phyloP scores from a whole-genome alignment of 2,329 filamentous ascomycete species.

The Colletotrichum liaoningense region DNA sequence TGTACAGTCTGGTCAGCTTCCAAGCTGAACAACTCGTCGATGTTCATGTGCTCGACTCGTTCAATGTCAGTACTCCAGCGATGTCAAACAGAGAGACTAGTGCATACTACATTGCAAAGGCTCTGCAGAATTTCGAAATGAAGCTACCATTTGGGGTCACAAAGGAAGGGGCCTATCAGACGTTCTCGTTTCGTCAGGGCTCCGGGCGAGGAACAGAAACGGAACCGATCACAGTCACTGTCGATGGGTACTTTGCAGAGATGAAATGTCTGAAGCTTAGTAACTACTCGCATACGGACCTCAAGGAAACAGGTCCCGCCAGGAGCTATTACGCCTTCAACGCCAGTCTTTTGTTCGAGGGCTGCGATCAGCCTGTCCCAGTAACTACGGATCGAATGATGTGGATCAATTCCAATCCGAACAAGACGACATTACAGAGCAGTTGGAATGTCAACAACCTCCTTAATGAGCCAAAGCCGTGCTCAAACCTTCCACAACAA shows the following conservation, averaged over 20 bases:
- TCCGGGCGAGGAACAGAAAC: not conserved
- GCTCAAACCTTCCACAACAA: conserved; percentile 13
- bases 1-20: conserved; percentile 4
- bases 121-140: conserved; percentile 21
- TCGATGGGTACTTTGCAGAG: conserved; percentile 6
- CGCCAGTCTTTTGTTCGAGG: not conserved
- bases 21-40: not conserved
- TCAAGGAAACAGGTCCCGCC: not conserved
- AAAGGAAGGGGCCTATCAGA: conserved; percentile 12
- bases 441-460: not conserved
- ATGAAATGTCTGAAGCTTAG: not conserved
- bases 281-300: too few species aligned
- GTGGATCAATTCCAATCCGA: not conserved
- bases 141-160: conserved; percentile 12
- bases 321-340: too few species aligned
- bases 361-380: not conserved
- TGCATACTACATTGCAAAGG: conserved; percentile 10
- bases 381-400: not conserved
- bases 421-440: not conserved
- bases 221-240: not conserved
- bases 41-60: not conserved
- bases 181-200: not conserved
- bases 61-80: not conserved
- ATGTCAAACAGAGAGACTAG: not conserved
- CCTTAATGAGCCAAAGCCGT: not conserved